These are phyloP conservation scores for Diplodia seriata DNA, from an alignment of 2,329 filamentous ascomycete genomes.

Conservation along the genomic window DNA sequence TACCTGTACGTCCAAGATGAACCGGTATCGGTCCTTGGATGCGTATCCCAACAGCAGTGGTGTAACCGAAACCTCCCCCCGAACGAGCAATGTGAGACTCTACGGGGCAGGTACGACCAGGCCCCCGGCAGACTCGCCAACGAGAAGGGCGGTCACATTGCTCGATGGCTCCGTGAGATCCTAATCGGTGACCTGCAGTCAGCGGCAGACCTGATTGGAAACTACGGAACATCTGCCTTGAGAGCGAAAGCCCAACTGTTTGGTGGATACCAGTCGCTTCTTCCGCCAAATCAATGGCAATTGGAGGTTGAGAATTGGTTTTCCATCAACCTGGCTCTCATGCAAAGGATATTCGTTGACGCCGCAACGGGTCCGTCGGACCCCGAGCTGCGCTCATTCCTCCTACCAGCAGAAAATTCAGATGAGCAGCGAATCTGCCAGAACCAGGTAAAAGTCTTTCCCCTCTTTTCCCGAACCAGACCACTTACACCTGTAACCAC, in stretches of 20 bases:
- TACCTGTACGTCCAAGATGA: neutral
- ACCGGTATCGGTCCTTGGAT: neutral
- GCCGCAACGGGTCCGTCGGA: neutral
- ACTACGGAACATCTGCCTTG: neutral
- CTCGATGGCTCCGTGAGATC: neutral
- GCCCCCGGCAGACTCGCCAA: neutral
- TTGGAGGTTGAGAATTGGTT: neutral
- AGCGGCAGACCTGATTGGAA: too few relatives aligned
- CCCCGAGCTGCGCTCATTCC: neutral
- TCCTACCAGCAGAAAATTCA: neutral
- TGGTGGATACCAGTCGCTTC: neutral
- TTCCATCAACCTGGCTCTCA: neutral
- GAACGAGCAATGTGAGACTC: neutral
- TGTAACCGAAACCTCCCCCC: neutral
- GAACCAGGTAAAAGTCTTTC: neutral
- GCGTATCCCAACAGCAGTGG: neutral
- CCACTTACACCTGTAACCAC: too few relatives aligned
- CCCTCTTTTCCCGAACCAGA: too few relatives aligned
- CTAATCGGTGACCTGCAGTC: too few relatives aligned
- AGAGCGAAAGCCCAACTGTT: neutral
- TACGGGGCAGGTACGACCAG: neutral
- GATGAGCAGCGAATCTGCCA: neutral
- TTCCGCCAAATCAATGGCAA: neutral
- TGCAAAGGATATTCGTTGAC: neutral
- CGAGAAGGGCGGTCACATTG: too few relatives aligned